Evolutionary conservation across 2,329 filamentous ascomycete species (phyloP).

Genomic region (Zymoseptoria pseudotritici): DNA sequence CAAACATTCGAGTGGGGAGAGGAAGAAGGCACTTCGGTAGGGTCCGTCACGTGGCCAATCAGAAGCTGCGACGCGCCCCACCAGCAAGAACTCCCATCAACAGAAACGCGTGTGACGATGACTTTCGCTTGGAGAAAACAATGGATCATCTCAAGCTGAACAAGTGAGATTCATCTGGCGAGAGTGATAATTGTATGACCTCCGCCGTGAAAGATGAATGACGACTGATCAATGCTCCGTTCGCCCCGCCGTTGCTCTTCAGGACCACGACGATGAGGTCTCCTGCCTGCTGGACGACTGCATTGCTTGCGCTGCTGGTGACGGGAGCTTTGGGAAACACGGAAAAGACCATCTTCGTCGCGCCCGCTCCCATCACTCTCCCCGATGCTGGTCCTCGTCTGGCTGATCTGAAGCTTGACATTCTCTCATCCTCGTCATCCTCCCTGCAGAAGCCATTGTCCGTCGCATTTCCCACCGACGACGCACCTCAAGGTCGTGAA

Average conservation of each 20-base stretch:
- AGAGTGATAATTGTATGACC: background rate
- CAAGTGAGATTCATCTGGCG: background rate
- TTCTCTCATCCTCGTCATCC: slow-evolving; percentile 47
- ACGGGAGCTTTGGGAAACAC: slow-evolving; percentile 56
- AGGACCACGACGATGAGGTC: slow-evolving; percentile 21
- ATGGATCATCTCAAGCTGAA: background rate
- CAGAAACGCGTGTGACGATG: no score
- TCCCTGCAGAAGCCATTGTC: slow-evolving; percentile 56
- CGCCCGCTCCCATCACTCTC: slow-evolving; percentile 52
- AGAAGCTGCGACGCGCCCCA: background rate
- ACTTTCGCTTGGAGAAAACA: no score
- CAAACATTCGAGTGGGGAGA: no score
- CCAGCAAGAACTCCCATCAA: no score
- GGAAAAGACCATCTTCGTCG: slow-evolving; percentile 85
- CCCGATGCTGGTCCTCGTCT: slow-evolving; percentile 51
- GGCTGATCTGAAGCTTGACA: slow-evolving; percentile 54
- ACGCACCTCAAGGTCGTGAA: slow-evolving; percentile 49
- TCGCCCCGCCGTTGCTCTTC: background rate
- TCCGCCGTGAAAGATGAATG: background rate
- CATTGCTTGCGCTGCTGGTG: slow-evolving; percentile 23
- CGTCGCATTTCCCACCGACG: slow-evolving; percentile 57
- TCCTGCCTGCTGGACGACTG: slow-evolving; percentile 12
- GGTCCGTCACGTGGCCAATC: background rate
- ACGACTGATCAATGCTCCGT: background rate
- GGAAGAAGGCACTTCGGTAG: background rate